These are phyloP conservation scores for Daedalea quercina DNA, from an alignment of 768 basidiomycete genomes.

Conservation along the genomic window DNA sequence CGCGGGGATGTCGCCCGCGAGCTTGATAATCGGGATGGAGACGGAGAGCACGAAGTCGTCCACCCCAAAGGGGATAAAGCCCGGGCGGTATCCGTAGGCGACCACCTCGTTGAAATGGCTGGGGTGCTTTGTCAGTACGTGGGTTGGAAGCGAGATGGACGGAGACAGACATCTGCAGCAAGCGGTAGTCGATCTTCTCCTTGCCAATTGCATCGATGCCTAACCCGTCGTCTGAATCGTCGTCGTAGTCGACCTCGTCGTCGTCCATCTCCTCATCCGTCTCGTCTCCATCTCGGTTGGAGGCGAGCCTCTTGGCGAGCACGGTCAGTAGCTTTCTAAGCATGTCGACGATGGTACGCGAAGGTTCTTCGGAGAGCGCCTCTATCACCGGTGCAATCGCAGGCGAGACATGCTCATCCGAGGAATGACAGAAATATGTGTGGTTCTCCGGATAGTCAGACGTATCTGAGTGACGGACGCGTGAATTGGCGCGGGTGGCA, in stretches of 20 bases:
- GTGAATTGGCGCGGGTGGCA: neutral
- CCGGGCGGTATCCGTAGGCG: slow-evolving; percentile 51
- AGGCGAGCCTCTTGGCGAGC: slow-evolving; percentile 19
- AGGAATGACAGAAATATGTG: slow-evolving; percentile 48
- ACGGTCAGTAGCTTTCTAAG: slow-evolving; percentile 36
- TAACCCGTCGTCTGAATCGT: slow-evolving; percentile 25
- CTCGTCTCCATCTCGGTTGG: slow-evolving; percentile 4
- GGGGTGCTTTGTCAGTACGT: slow-evolving; percentile 4
- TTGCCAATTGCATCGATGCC: slow-evolving; percentile 10
- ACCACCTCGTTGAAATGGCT: slow-evolving; percentile 61
- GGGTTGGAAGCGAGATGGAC: neutral
- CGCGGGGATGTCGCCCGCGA: slow-evolving; percentile 48
- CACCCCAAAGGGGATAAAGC: slow-evolving; percentile 43
- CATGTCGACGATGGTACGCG: slow-evolving; percentile 39
- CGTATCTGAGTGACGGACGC: slow-evolving; percentile 36
- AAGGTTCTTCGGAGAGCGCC: slow-evolving; percentile 33
- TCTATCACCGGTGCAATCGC: slow-evolving; percentile 38
- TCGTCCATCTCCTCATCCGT: slow-evolving; percentile 21
- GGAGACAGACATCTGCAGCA: slow-evolving; percentile 15
- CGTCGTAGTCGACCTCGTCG: slow-evolving; percentile 26
- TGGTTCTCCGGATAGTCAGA: slow-evolving; percentile 62
- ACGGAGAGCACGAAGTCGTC: slow-evolving; percentile 50
- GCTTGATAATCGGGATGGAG: slow-evolving; percentile 46
- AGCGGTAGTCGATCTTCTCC: slow-evolving; percentile 7
- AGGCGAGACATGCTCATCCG: slow-evolving; percentile 35